These are phyloP conservation scores for Asterionellopsis glacialis DNA, from an alignment of 108 stramenopile genomes.

Conservation along the genomic window DNA sequence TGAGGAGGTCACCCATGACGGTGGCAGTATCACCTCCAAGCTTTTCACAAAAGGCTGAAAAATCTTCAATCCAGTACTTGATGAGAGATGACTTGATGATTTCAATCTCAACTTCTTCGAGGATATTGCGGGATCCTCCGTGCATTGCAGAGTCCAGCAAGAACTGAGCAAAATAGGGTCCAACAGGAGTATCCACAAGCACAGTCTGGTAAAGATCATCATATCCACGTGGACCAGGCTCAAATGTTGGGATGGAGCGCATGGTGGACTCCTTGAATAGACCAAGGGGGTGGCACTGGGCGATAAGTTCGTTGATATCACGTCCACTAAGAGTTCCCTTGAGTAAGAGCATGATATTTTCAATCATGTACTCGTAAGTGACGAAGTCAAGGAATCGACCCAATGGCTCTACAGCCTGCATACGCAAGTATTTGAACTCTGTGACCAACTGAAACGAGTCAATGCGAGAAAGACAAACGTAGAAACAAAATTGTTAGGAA, in stretches of 20 bases:
- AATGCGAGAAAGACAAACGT: not conserved
- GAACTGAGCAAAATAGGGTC: slow-evolving; percentile 92
- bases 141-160: slow-evolving; percentile 69
- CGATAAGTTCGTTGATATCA: slow-evolving; percentile 94
- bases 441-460: slow-evolving; percentile 73
- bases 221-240: slow-evolving; percentile 89
- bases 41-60: slow-evolving; percentile 70
- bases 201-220: slow-evolving; percentile 98
- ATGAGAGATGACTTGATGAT: slow-evolving; percentile 97
- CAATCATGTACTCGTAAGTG: slow-evolving; percentile 99
- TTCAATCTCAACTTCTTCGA: slow-evolving; percentile 98
- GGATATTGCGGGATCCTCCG: slow-evolving; percentile 73
- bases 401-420: slow-evolving; percentile 95
- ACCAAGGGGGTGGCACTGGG: slow-evolving; percentile 98
- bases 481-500: not conserved
- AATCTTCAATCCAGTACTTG: slow-evolving; percentile 98
- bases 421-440: slow-evolving; percentile 96
- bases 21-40: slow-evolving; percentile 93
- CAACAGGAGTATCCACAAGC: slow-evolving; percentile 98
- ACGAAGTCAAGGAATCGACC: slow-evolving; percentile 98
- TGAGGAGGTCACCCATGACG: slow-evolving; percentile 94
- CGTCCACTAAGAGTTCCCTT: slow-evolving; percentile 94
- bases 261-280: slow-evolving; percentile 97
- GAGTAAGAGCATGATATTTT: slow-evolving; percentile 98
- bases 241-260: slow-evolving; percentile 97